Base-by-base conservation (phyloP, 768 basidiomycete genomes). In the Suillus discolor region DNA sequence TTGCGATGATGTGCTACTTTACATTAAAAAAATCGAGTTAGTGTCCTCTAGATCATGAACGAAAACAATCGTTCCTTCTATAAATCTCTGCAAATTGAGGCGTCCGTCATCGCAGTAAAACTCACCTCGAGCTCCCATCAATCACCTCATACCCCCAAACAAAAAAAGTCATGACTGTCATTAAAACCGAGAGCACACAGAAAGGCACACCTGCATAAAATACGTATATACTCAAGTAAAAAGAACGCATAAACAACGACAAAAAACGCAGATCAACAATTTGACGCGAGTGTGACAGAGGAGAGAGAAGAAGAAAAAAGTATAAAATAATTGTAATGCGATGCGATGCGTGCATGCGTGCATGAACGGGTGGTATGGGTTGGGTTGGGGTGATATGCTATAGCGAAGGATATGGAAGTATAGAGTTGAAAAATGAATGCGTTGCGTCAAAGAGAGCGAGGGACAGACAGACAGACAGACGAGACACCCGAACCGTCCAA, bases 171-270 rank as follows among this genome's bases (percentile, higher is more conserved):
- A 60, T 60, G 25, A 20, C 59, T 60, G 59, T 60, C 59, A 60
- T 60, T 60, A 60, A 12, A 28, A 60, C 41, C 18, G 39, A 42
- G 11, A 42, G 39, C 41, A 25, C 25, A 60, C 42, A 42, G 59
- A 31, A 67, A 67, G 69, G 73, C 69, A 68, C 68, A 34, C 61
- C 23, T 39, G 64, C 61, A 62, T 42, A 64, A 64, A 64, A 64
- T 67, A 65, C 64, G 70, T 60, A 59, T 25, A 59, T 41, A 59
- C 57, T 57, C 8, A 39, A 59, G 72, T 66, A 64, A 61, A 64
- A 70, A 62, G 67, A 67, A 51, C 75, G 73, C 70, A 71, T 76
- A 73, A 73, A 69, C 66, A 69, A 72, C 44, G 25, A 53, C 38
- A 71, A 68, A 65, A 55, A 55, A 36, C 12, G 6, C 20, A 34